A percentile compares a stretch with the other conserved stretches of the same genome.
These are phyloP conservation scores for Neopestalotiopsis clavispora DNA, from an alignment of 2,329 filamentous ascomycete species.

Conservation along the genomic window DNA sequence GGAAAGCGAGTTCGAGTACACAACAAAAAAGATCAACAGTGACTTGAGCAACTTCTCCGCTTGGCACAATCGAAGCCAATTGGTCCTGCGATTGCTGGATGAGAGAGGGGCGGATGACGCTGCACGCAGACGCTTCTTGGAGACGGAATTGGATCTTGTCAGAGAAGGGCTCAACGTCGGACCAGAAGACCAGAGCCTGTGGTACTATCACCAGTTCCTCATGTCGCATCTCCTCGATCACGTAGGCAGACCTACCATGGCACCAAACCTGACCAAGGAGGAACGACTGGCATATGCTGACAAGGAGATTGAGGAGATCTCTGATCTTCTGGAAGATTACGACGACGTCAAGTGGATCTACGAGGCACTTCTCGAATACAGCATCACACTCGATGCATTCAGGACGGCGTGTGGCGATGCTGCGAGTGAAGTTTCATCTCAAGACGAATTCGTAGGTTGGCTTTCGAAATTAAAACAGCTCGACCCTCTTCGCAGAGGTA, in stretches of 20 bases:
- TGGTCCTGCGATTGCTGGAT: conserved; percentile 77
- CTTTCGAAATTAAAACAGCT: conserved; percentile 68
- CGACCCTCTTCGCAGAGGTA: conserved; percentile 74
- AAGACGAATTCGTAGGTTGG: conserved; percentile 58
- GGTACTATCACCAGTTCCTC: conserved; percentile 95
- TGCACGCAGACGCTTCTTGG: conserved; percentile 71
- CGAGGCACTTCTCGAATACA: conserved; percentile 81
- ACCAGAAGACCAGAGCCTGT: conserved; percentile 92
- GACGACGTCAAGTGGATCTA: conserved; percentile 76
- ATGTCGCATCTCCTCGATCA: conserved; percentile 68
- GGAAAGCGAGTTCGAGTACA: conserved; percentile 86
- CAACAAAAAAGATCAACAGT: conserved; percentile 82
- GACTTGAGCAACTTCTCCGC: conserved; percentile 96
- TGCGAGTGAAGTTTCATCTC: conserved; percentile 41
- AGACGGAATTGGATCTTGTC: conserved; percentile 77
- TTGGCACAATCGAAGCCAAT: conserved; percentile 88
- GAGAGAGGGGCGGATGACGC: conserved; percentile 69
- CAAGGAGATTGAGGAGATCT: conserved; percentile 75
- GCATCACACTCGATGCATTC: conserved; percentile 61
- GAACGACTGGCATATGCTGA: conserved; percentile 71
- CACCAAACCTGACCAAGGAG: conserved; percentile 62
- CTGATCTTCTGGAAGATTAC: conserved; percentile 67
- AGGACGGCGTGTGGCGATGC: conserved; percentile 44
- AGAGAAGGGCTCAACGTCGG: conserved; percentile 83
- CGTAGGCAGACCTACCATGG: conserved; percentile 60